Percentiles rank a stretch among this genome's conserved stretches.
phyloP scores from a whole-genome alignment of 768 basidiomycete genomes.

The Cystobasidium tubakii region DNA sequence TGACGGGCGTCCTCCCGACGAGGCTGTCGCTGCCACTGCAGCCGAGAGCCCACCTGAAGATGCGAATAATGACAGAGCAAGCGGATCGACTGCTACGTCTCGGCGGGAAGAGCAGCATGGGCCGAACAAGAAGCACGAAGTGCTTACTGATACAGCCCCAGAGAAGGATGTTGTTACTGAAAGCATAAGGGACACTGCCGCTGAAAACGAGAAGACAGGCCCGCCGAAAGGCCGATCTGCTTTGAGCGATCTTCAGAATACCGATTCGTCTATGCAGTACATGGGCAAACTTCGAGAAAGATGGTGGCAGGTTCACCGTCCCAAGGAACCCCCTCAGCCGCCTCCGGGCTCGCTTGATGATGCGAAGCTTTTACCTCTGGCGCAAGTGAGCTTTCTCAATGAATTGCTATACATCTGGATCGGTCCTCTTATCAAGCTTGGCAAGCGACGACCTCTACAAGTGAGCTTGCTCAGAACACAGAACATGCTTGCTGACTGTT shows the following conservation, averaged over 20 bases:
- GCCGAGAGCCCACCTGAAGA: not conserved
- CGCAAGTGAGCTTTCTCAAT: not conserved
- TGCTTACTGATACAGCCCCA: not conserved
- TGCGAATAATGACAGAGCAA: conserved; percentile 1
- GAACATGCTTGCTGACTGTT: not conserved
- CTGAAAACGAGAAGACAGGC: not conserved
- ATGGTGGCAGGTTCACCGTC: conserved; percentile 17
- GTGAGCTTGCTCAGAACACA: not conserved
- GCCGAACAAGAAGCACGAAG: not conserved
- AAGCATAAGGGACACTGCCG: not conserved
- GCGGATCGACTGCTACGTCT: not conserved
- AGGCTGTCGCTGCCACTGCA: not conserved
- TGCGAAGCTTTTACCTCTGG: conserved; percentile 15
- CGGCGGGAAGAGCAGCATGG: not conserved
- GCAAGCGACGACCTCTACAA: conserved; percentile 23
- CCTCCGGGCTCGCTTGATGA: conserved; percentile 18
- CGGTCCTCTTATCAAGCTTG: conserved; percentile 29
- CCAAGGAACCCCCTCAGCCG: not conserved
- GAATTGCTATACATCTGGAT: conserved; percentile 31
- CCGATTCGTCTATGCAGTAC: not conserved
- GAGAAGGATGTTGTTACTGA: no score
- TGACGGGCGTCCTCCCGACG: not conserved
- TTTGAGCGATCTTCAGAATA: not conserved
- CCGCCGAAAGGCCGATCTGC: not conserved
- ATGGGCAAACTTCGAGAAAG: conserved; percentile 1